A percentile compares a stretch with the other conserved stretches of the same genome.
Conservation (phyloP, 1,284 basidiomycete species). For the Boletus sp. region DNA sequence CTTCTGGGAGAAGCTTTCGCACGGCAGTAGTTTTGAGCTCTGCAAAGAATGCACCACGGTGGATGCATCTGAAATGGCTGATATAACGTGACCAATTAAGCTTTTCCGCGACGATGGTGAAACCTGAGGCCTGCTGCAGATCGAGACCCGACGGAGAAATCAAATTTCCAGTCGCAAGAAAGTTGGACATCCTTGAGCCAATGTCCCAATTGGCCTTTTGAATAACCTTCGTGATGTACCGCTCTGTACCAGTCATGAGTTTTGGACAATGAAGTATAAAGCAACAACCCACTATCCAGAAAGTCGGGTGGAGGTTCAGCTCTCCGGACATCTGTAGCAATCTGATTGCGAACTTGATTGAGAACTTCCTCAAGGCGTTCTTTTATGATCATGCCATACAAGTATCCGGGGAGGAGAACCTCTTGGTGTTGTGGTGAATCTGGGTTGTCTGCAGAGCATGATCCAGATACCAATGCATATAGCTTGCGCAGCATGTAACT, state of each 20-base stretch:
- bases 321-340: constrained; percentile 72
- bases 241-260: constrained; percentile 43
- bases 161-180: constrained; percentile 96
- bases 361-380: constrained; percentile 93
- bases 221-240: constrained; percentile 80
- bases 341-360: constrained; percentile 69
- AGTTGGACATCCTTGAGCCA: constrained; percentile 86
- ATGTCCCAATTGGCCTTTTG: constrained; percentile 88
- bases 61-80: constrained; percentile 97
- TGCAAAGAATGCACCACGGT: constrained; percentile 99
- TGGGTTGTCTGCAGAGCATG: constrained; percentile 93
- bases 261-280: constrained; percentile 1
- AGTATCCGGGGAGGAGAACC: constrained; percentile 87
- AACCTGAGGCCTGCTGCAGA: constrained; percentile 94
- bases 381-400: constrained; percentile 98
- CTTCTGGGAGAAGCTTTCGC: constrained; percentile 94
- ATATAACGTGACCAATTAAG: constrained; percentile 99
- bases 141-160: constrained; percentile 94
- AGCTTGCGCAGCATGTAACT: constrained; percentile 97
- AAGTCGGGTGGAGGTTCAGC: constrained; percentile 79
- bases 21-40: constrained; percentile 99
- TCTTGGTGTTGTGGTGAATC: constrained; percentile 99
- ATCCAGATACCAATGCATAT: constrained; percentile 87
- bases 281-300: constrained; percentile 63
- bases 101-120: constrained; percentile 98